Evolutionary conservation across 257 asterid species (phyloP), one percentile per base, ranked within the genome.

Genomic region (Echium plantagineum): DNA sequence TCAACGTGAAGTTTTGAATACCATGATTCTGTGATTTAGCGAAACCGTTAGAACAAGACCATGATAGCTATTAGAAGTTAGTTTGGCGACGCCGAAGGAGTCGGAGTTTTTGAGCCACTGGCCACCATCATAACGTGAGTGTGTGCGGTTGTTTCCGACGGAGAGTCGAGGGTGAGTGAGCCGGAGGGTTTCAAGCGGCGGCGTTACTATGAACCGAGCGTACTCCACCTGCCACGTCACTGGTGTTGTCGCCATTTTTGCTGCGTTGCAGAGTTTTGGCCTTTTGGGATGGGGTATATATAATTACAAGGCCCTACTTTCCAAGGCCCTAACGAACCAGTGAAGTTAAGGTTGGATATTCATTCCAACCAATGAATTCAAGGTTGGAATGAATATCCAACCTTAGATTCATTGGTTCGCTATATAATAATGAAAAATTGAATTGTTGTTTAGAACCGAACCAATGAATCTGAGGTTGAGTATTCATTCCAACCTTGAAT

Each of bases 191-290:
- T 19, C 20, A 4, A 19, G 31, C 9, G 60, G n/a, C 12, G 60
- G 15, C 5, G 5, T 53, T 53, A 18, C 21, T 20, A 56, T 24
- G 60, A 56, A 56, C 3, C 60, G 38, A 7, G 60, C 60, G 38
- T 56, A 56, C 38, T 56, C 60, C 60, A 56, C 60, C 60, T 26
- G 60, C 60, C 60, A 56, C 38, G 60, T 21, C 38, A 26, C 6
- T 35, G 46, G 46, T 35, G 46, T n/a, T n/a, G n/a, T n/a, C 60
- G 38, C 38, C 60, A 56, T 56, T 56, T 56, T 35, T 28, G 32
- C 32, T 28, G 32, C 5, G 26, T 24, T 24, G 7, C 7, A 28
- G 32, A 28, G 46, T 35, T 6, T 35, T 35, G 46, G 32, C 3
- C 13, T 35, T 6, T 35, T 35, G 46, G 46, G 46, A 35, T 35